These are phyloP conservation scores for Ogataea pini DNA, from an alignment of 805 yeast species.

Conservation along the genomic window DNA sequence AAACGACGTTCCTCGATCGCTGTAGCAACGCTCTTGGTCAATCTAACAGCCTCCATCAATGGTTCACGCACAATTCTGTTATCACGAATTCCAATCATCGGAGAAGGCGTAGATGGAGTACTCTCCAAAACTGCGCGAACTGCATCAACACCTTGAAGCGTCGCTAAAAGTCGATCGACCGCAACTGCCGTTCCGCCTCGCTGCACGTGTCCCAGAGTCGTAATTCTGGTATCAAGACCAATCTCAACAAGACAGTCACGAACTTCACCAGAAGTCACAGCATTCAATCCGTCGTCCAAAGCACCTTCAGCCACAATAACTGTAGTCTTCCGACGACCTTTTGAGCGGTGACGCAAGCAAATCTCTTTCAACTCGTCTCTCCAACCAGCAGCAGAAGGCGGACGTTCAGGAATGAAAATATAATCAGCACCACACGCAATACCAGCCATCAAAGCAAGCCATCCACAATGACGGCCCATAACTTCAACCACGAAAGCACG, in stretches of 20 bases:
- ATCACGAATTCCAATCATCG: conserved; percentile 87
- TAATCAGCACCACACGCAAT: conserved; percentile 95
- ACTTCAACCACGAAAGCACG: conserved; percentile 98
- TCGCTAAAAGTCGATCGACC: conserved; percentile 85
- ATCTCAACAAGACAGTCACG: conserved; percentile 77
- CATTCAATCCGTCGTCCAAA: conserved; percentile 73
- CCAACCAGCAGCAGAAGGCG: conserved; percentile 77
- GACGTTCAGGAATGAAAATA: conserved; percentile 92
- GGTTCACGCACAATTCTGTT: conserved; percentile 85
- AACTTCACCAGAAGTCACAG: conserved; percentile 79
- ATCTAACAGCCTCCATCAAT: conserved; percentile 83
- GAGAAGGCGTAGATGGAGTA: conserved; percentile 91
- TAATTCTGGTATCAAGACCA: conserved; percentile 92
- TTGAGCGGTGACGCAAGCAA: conserved; percentile 74
- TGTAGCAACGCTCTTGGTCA: conserved; percentile 86
- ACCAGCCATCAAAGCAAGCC: conserved; percentile 98
- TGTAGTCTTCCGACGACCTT: conserved; percentile 91
- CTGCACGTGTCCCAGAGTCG: conserved; percentile 96
- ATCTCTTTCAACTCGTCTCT: conserved; percentile 73
- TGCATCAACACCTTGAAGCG: conserved; percentile 97
- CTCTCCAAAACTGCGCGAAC: conserved; percentile 87
- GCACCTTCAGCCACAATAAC: conserved; percentile 99
- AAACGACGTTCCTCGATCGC: conserved; percentile 82
- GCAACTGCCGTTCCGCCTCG: conserved; percentile 99
- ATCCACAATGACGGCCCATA: conserved; percentile 99